Percentiles rank a stretch among this genome's conserved stretches.
These are phyloP conservation scores for Davidsoniella australis DNA, from an alignment of 2,329 filamentous ascomycete species.

Conservation along the genomic window DNA sequence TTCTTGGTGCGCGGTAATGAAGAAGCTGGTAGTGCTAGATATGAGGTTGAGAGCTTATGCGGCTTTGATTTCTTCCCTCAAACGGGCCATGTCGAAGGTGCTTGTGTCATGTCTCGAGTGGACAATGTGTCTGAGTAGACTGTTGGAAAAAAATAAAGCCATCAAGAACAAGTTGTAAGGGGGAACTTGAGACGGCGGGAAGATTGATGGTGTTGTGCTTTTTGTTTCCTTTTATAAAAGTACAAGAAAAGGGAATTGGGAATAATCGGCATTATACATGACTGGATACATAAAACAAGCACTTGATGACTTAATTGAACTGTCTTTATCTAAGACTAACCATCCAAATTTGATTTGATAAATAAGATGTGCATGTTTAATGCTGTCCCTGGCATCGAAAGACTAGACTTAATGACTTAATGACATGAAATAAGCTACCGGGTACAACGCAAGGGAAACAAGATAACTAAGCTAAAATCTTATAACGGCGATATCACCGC, in stretches of 20 bases:
- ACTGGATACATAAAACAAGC: not conserved
- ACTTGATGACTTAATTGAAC: not conserved
- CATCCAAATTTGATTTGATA: no score
- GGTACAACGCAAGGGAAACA: no score
- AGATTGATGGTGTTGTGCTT: not conserved
- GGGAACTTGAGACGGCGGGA: not conserved
- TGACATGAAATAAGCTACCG: no score
- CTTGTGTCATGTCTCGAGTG: slow-evolving; percentile 11
- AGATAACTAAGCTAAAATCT: no score
- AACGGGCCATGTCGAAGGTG: slow-evolving; percentile 52
- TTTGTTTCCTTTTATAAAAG: not conserved
- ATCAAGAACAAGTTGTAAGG: not conserved
- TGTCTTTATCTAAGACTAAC: no score
- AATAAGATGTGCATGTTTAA: no score
- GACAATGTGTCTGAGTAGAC: not conserved
- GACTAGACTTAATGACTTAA: no score
- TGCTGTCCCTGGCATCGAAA: no score
- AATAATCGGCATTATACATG: not conserved
- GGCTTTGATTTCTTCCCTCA: slow-evolving; percentile 98
- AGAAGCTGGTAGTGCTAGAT: slow-evolving; percentile 28
- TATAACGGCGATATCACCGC: no score
- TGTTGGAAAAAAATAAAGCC: not conserved
- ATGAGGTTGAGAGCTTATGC: slow-evolving; percentile 75
- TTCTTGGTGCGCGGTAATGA: slow-evolving; percentile 57
- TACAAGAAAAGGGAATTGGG: not conserved